Conservation (phyloP, 2,329 filamentous ascomycete genomes). For the Cercospora canescens region DNA sequence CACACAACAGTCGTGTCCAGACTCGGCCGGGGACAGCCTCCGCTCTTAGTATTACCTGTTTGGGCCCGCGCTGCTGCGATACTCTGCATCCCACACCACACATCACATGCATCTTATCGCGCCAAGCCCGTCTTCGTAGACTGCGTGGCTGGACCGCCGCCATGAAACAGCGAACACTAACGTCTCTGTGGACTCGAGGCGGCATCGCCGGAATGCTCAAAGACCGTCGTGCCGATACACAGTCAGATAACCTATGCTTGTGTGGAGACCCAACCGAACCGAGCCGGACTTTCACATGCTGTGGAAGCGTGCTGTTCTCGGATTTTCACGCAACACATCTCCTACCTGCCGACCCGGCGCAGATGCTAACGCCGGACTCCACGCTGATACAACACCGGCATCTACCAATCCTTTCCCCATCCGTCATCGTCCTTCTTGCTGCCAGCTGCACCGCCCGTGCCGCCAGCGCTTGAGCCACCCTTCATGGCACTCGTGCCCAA, state of each 20-base stretch:
- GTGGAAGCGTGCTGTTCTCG: background rate
- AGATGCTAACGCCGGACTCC: conserved; percentile 21
- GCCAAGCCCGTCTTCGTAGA: background rate
- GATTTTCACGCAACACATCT: background rate
- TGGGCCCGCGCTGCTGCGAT: background rate
- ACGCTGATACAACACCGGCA: conserved; percentile 11
- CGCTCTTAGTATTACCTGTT: background rate
- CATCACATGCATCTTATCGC: background rate
- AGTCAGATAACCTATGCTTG: background rate
- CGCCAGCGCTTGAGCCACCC: conserved; percentile 25
- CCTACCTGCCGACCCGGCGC: background rate
- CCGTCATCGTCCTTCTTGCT: conserved; percentile 55
- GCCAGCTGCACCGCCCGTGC: conserved; percentile 25
- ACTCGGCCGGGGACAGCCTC: background rate
- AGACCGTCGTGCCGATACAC: background rate
- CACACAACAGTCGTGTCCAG: background rate
- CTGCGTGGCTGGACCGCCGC: background rate
- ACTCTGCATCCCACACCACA: background rate
- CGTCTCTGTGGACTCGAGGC: background rate
- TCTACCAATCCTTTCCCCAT: conserved; percentile 54
- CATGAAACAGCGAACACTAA: background rate
- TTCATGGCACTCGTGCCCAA: conserved; percentile 68
- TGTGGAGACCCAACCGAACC: background rate
- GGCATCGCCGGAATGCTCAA: background rate
- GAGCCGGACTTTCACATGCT: background rate